A percentile compares a stretch with the other conserved stretches of the same genome.
Evolutionary conservation across 192 early-diverging fungal species (phyloP).

Genomic region (Backusella australiensis): DNA sequence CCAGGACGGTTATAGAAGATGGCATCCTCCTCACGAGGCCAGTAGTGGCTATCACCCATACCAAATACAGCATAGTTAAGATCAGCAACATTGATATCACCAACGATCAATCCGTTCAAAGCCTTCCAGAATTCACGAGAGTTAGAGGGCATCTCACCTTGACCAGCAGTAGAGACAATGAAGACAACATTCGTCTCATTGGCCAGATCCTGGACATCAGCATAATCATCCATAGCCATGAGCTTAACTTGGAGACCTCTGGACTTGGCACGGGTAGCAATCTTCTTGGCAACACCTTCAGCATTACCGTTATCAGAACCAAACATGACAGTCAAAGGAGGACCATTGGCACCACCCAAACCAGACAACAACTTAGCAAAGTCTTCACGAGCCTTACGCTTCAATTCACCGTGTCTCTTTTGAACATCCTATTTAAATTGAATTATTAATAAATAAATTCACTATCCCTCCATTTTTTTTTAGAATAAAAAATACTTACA

Average conservation of each 20-base stretch:
- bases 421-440: slow-evolving; percentile 41
- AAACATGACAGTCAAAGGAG: slow-evolving; percentile 82
- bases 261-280: slow-evolving; percentile 81
- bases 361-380: slow-evolving; percentile 67
- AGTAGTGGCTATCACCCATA: slow-evolving; percentile 94
- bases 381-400: slow-evolving; percentile 63
- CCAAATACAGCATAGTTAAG: slow-evolving; percentile 83
- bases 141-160: slow-evolving; percentile 95
- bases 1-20: slow-evolving; percentile 92
- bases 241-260: slow-evolving; percentile 77
- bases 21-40: slow-evolving; percentile 88
- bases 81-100: slow-evolving; percentile 59
- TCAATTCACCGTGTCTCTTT: slow-evolving; percentile 61
- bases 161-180: slow-evolving; percentile 85
- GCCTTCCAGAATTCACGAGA: slow-evolving; percentile 86
- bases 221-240: slow-evolving; percentile 80
- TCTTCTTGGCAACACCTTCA: slow-evolving; percentile 77
- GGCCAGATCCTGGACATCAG: slow-evolving; percentile 72
- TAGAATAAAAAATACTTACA: slow-evolving; percentile 27
- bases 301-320: slow-evolving; percentile 92
- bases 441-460: slow-evolving; percentile 1
- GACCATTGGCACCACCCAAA: slow-evolving; percentile 58
- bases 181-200: slow-evolving; percentile 78
- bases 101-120: slow-evolving; percentile 55
- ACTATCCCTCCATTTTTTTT: background rate